These are phyloP conservation scores for Suillus hirtellus DNA, from an alignment of 768 basidiomycete species.

Conservation along the genomic window DNA sequence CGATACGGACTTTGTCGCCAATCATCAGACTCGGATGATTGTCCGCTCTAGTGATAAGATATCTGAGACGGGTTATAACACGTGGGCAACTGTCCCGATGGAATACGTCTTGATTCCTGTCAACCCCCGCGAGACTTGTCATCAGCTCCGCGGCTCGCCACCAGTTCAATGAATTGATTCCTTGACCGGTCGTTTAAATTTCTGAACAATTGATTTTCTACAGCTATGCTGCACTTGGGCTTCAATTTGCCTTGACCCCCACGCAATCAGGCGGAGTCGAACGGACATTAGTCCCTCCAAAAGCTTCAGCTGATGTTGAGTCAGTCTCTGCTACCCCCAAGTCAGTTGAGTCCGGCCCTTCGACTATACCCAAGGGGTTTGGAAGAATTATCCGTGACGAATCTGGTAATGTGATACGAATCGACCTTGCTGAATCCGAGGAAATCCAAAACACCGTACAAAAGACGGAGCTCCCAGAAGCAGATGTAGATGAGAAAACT, in stretches of 20 bases:
- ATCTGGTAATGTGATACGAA: conserved; percentile 68
- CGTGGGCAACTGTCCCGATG: neutral
- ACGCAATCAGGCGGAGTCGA: conserved; percentile 70
- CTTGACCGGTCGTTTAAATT: neutral
- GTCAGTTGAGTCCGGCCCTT: conserved; percentile 10
- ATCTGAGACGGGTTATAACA: neutral
- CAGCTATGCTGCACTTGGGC: conserved; percentile 80
- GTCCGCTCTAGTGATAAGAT: neutral
- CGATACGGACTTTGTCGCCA: neutral
- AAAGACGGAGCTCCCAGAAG: conserved; percentile 16
- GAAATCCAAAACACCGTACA: conserved; percentile 18
- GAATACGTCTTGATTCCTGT: neutral
- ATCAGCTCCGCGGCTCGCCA: neutral
- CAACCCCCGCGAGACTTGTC: neutral
- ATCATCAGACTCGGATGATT: neutral
- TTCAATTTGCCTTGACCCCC: conserved; percentile 68
- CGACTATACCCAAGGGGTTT: conserved; percentile 57
- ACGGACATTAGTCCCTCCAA: conserved; percentile 17
- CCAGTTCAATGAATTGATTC: conserved; percentile 12
- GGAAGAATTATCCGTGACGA: conserved; percentile 84
- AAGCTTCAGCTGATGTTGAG: neutral
- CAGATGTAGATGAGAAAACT: conserved; percentile 34
- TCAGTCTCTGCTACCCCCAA: neutral
- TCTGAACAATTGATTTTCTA: conserved; percentile 7
- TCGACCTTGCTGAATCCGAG: conserved; percentile 62